Percentiles rank a stretch among this genome's conserved stretches.
Evolutionary conservation across 495 filamentous ascomycete genomes (phyloP).

Genomic region (Alectoria sarmentosa): DNA sequence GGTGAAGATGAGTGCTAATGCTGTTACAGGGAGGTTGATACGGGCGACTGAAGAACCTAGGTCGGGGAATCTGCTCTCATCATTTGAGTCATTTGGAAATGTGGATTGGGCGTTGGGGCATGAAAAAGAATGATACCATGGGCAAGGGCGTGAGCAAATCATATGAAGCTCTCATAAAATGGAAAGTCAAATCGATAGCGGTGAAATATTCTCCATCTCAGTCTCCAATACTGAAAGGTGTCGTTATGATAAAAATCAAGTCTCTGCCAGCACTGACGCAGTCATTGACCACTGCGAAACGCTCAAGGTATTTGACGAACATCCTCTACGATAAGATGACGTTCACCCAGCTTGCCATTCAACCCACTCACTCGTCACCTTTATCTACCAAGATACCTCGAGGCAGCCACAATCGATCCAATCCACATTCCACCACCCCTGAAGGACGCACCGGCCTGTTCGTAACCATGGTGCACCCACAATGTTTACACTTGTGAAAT

Average conservation of each 20-base stretch:
- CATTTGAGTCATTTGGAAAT: background rate
- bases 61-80: too few relatives aligned
- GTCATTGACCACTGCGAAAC: background rate
- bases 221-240: background rate
- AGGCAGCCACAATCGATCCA: background rate
- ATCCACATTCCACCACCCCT: too few relatives aligned
- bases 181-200: background rate
- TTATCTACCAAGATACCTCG: background rate
- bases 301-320: background rate
- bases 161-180: background rate
- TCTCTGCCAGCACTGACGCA: background rate
- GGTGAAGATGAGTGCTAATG: conserved; percentile 14
- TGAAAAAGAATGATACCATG: background rate
- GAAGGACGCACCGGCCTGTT: too few relatives aligned
- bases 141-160: background rate
- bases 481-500: too few relatives aligned
- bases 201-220: background rate
- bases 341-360: background rate
- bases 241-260: too few relatives aligned
- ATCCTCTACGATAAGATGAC: background rate
- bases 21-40: conserved; percentile 53
- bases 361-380: background rate
- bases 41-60: conserved; percentile 52
- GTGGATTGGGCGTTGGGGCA: background rate
- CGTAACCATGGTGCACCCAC: background rate